These are phyloP conservation scores for Kondoa subrosea DNA, from an alignment of 768 basidiomycete species.

Conservation along the genomic window DNA sequence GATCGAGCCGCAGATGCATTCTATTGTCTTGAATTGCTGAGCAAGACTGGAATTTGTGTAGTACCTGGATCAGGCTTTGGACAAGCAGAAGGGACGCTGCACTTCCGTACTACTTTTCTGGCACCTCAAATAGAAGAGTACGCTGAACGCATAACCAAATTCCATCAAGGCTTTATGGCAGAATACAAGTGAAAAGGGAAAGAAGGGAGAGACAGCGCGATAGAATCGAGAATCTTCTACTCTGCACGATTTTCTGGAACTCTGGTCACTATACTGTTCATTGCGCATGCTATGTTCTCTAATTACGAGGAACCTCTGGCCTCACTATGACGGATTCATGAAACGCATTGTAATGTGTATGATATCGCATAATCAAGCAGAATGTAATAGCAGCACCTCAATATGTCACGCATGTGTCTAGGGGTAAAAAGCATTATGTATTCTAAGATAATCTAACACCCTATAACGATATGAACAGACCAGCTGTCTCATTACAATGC, in stretches of 20 bases:
- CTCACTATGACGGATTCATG: too few species aligned
- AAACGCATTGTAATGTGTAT: too few species aligned
- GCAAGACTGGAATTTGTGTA: constrained; percentile 80
- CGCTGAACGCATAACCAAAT: constrained; percentile 60
- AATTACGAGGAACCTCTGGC: too few species aligned
- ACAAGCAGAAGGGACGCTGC: constrained; percentile 73
- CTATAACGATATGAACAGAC: background rate
- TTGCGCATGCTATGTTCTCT: too few species aligned
- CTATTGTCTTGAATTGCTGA: constrained; percentile 67
- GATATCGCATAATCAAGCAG: too few species aligned
- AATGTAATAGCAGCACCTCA: too few species aligned
- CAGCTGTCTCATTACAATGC: background rate
- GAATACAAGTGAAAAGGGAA: background rate
- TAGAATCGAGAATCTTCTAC: too few species aligned
- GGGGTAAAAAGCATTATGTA: too few species aligned
- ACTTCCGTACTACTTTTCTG: constrained; percentile 81
- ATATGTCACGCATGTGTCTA: too few species aligned
- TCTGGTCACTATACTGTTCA: too few species aligned
- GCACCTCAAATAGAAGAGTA: constrained; percentile 91
- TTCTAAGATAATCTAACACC: background rate
- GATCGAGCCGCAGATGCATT: constrained; percentile 76
- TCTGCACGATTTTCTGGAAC: too few species aligned
- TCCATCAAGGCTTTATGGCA: constrained; percentile 47
- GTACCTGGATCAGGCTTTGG: constrained; percentile 91
- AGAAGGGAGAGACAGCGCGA: too few species aligned